Evolutionary conservation across 202 grass and related monocot species (phyloP), one percentile per base, ranked within the genome.

Genomic region (Dendrocalamus latiflorus): DNA sequence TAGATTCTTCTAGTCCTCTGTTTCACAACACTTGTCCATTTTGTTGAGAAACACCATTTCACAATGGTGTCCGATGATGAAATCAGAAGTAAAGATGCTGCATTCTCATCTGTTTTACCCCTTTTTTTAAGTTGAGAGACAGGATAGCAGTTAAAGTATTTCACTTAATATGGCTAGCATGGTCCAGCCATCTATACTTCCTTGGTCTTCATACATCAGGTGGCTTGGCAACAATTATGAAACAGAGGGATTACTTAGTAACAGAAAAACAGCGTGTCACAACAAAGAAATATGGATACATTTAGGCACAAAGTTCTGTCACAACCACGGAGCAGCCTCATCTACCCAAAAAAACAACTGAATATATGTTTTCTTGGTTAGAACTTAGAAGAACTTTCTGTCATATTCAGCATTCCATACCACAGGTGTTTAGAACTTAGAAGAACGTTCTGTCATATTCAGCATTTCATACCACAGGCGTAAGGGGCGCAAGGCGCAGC

Each of bases 311-410:
- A 36, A 62, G 39, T 9, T 79, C n/a, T n/a, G n/a, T n/a, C n/a
- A n/a, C n/a, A 77, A 62, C 36, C 13, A 74, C 21, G 18, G 20
- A 37, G 48, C 41, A 17, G 41, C 25, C 26, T 50, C 26, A 42
- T 43, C 49, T 78, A 83, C 20, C 7, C 12, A 17, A 22, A 28
- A 70, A 4, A 43, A 45, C 7, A 83, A 71, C 3, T 70, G 20
- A 55, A 86, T 33, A 74, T 47, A 67, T 56, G n/a, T 68, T 72
- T 77, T 10, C 57, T 65, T 44, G 20, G 51, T 38, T 56, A 72
- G 45, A 63, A 70, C 7, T 4, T 25, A 72, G n/a, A n/a, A n/a
- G n/a, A n/a, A n/a, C n/a, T n/a, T n/a, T n/a, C n/a, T n/a, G n/a
- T n/a, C n/a, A n/a, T n/a, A n/a, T n/a, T n/a, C n/a, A n/a, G n/a